Conservation (phyloP, 2,329 filamentous ascomycete genomes). For the Aspergillus sp. region DNA sequence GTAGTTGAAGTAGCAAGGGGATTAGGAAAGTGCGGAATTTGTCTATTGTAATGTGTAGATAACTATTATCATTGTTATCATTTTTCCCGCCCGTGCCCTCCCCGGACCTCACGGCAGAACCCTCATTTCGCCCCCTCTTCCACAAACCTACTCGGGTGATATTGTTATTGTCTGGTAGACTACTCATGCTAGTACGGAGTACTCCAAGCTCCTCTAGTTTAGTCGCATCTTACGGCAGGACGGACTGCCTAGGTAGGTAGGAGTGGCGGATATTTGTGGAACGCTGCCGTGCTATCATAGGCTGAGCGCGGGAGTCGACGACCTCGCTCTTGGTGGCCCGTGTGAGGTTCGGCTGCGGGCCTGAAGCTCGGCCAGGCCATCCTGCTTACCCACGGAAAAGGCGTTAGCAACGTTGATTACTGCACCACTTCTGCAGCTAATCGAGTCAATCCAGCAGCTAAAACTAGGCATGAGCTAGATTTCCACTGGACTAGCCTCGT, state of each 20-base stretch:
- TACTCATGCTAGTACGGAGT: neutral
- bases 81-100: too few species aligned
- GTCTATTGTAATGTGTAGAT: too few species aligned
- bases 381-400: slow-evolving; percentile 4
- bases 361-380: slow-evolving; percentile 14
- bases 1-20: too few species aligned
- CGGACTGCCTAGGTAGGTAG: neutral
- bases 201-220: neutral
- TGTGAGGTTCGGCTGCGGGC: neutral
- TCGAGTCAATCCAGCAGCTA: slow-evolving; percentile 14
- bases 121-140: too few species aligned
- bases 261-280: slow-evolving; percentile 1
- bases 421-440: slow-evolving; percentile 16
- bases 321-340: neutral
- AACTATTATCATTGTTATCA: too few species aligned
- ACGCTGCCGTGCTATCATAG: neutral
- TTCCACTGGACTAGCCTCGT: slow-evolving; percentile 10
- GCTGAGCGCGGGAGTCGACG: neutral
- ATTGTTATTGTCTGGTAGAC: neutral
- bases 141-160: too few species aligned
- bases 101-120: too few species aligned
- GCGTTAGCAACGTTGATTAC: slow-evolving; percentile 14
- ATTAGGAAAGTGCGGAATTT: too few species aligned
- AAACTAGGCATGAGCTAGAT: slow-evolving; percentile 1
- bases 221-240: neutral